A percentile compares a stretch with the other conserved stretches of the same genome.
Conservation (phyloP, 176 grass and related monocot genomes). For the Elymus sibiricus region DNA sequence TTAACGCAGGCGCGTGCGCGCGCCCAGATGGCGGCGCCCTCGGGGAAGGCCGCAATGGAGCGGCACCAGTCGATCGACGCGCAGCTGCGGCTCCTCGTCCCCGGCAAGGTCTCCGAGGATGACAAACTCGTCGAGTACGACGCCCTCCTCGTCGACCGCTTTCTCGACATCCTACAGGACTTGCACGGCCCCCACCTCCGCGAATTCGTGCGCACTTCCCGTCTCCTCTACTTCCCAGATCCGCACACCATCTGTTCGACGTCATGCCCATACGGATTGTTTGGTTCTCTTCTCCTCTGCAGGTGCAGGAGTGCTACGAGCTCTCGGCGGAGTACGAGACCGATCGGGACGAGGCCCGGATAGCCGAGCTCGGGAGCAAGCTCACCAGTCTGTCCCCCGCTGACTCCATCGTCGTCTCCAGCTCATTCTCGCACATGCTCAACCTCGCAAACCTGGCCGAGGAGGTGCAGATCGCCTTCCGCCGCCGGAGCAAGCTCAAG, state of each 20-base stretch:
- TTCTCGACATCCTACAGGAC: slow-evolving; percentile 89
- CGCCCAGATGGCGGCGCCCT: background rate
- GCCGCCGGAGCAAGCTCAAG: slow-evolving; percentile 88
- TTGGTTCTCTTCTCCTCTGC: background rate
- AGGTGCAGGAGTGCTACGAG: slow-evolving; percentile 99
- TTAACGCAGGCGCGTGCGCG: background rate
- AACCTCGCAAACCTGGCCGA: slow-evolving; percentile 96
- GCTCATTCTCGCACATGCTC: slow-evolving; percentile 99
- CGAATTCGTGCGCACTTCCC: slow-evolving; percentile 50
- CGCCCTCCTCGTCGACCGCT: slow-evolving; percentile 81
- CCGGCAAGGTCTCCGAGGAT: slow-evolving; percentile 83
- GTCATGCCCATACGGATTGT: background rate
- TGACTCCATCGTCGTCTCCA: slow-evolving; percentile 74
- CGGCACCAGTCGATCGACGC: slow-evolving; percentile 91
- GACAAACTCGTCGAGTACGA: slow-evolving; percentile 96
- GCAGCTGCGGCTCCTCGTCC: slow-evolving; percentile 70
- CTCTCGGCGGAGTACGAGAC: slow-evolving; percentile 90
- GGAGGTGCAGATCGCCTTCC: slow-evolving; percentile 92
- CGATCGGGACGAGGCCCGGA: slow-evolving; percentile 49
- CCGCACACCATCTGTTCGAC: slow-evolving; percentile 11
- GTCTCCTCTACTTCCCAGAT: background rate
- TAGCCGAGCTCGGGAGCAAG: slow-evolving; percentile 79
- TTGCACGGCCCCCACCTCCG: slow-evolving; percentile 65
- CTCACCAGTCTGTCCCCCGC: slow-evolving; percentile 65
- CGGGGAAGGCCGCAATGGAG: slow-evolving; percentile 43